Evolutionary conservation across 371 early-diverging fungal species (phyloP), one percentile per base, ranked within the genome.

Genomic region (Syncephalis plumigaleata): DNA sequence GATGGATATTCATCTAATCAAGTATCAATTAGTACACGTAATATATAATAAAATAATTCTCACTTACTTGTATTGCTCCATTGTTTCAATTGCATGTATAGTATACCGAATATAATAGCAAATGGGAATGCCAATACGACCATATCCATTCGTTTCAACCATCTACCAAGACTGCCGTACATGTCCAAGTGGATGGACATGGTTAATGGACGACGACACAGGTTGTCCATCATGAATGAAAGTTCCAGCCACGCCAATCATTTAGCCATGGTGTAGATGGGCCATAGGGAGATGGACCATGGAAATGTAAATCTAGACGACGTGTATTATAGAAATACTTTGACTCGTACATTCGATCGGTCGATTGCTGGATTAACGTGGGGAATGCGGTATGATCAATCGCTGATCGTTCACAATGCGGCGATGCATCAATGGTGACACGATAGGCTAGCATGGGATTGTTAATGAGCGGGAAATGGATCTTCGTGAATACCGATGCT

Each of bases 151-250:
- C 86, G 65, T 51, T 79, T 79, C 5, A 82, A 70, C 24, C 77
- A 54, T 17, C 82, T 70, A 40, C 80, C 80, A 27, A 81, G 58
- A 49, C 81, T 78, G 15, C 81, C 79, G 55, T 82, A 83, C 71
- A 67, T 75, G 60, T 84, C 80, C 22, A 84, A 64, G 9, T 75
- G 42, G 0, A 74, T 74, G 1, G 67, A 58, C 11, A 64, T 52
- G 27, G 72, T 73, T 0, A 58, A 63, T 1, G 81, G 71, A 7
- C 31, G 31, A 7, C 31, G 31, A 31, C 31, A 31, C 11, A 31
- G 31, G 11, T 31, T 31, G 48, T 82, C 82, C 57, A 71, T 70
- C 79, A 81, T 81, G 36, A 86, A 52, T 31, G 80, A 78, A 24
- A 86, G 55, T 11, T 65, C 53, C 0, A 81, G 54, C 86, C 86